A percentile compares a stretch with the other conserved stretches of the same genome.
Conservation (phyloP, 2,329 filamentous ascomycete genomes). For the Xylariomycetidae sp. region DNA sequence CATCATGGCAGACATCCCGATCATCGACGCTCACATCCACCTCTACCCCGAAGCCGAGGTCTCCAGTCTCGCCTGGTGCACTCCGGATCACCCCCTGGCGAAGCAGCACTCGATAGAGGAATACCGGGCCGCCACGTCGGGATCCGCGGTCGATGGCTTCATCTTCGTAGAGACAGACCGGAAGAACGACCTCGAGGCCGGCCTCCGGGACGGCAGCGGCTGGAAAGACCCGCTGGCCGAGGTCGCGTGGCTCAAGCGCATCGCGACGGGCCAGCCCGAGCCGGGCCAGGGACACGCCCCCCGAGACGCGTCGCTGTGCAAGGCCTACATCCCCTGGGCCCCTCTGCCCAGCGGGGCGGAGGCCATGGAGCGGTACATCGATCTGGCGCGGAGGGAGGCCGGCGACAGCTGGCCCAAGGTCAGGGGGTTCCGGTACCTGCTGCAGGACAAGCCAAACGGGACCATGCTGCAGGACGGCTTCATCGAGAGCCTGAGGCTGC, state of each 20-base stretch:
- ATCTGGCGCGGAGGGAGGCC: slow-evolving; percentile 53
- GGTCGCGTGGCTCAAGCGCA: slow-evolving; percentile 61
- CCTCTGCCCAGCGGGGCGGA: slow-evolving; percentile 63
- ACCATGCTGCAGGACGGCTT: slow-evolving; percentile 61
- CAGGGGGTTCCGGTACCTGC: slow-evolving; percentile 75
- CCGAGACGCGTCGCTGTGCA: slow-evolving; percentile 50
- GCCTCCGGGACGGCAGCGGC: slow-evolving; percentile 44
- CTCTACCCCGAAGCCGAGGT: slow-evolving; percentile 71
- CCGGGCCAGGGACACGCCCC: slow-evolving; percentile 54
- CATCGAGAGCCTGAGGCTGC: slow-evolving; percentile 59
- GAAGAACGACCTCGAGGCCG: slow-evolving; percentile 51
- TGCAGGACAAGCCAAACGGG: slow-evolving; percentile 70
- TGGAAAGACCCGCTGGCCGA: slow-evolving; percentile 69
- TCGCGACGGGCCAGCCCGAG: slow-evolving; percentile 56
- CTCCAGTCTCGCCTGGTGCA: slow-evolving; percentile 65
- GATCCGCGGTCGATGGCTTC: slow-evolving; percentile 60
- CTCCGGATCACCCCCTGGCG: slow-evolving; percentile 52
- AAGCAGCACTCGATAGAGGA: slow-evolving; percentile 61
- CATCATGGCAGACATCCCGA: no score
- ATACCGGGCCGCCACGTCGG: slow-evolving; percentile 46
- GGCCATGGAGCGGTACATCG: slow-evolving; percentile 62
- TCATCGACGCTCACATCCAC: slow-evolving; percentile 91
- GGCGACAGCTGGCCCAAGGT: slow-evolving; percentile 64
- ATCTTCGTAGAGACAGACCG: slow-evolving; percentile 83
- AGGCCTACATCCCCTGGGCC: slow-evolving; percentile 80